These are phyloP conservation scores for Carallia brachiata DNA, from an alignment of 345 rosid species.

Conservation along the genomic window DNA sequence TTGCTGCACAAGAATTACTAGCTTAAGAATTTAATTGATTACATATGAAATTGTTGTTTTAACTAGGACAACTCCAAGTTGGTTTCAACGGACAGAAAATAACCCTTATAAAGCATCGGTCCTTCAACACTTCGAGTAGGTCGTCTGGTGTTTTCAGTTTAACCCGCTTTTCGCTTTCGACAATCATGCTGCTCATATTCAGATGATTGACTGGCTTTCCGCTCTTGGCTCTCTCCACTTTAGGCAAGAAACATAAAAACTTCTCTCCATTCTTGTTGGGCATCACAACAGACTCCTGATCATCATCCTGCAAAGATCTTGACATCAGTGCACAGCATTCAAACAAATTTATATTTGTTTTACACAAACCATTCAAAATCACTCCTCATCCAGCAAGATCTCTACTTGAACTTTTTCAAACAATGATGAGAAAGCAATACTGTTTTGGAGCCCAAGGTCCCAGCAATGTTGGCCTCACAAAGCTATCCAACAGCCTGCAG, in stretches of 20 bases:
- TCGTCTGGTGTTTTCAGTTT: constrained; percentile 92
- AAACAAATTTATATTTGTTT: not conserved
- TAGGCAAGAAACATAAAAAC: constrained; percentile 74
- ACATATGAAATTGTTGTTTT: not conserved
- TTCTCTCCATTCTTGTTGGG: constrained; percentile 59
- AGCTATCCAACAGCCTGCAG: not conserved
- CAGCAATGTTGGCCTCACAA: not conserved
- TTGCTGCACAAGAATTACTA: constrained; percentile 55
- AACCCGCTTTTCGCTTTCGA: constrained; percentile 66
- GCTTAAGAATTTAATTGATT: not conserved
- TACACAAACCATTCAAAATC: not conserved
- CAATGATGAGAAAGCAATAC: too few species aligned
- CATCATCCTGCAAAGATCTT: constrained; percentile 52
- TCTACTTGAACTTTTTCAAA: not conserved
- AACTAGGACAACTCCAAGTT: too few species aligned
- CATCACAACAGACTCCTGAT: constrained; percentile 70
- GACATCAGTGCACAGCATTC: constrained; percentile 12
- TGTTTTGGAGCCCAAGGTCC: not conserved
- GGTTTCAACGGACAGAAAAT: constrained; percentile 14
- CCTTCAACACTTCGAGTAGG: constrained; percentile 66
- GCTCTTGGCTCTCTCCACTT: constrained; percentile 59
- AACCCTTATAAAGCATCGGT: constrained; percentile 61
- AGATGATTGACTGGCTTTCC: constrained; percentile 44
- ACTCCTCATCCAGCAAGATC: constrained; percentile 1
- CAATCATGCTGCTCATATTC: constrained; percentile 68